phyloP scores from a whole-genome alignment of 1,284 basidiomycete genomes.

The Sutorius eximius region DNA sequence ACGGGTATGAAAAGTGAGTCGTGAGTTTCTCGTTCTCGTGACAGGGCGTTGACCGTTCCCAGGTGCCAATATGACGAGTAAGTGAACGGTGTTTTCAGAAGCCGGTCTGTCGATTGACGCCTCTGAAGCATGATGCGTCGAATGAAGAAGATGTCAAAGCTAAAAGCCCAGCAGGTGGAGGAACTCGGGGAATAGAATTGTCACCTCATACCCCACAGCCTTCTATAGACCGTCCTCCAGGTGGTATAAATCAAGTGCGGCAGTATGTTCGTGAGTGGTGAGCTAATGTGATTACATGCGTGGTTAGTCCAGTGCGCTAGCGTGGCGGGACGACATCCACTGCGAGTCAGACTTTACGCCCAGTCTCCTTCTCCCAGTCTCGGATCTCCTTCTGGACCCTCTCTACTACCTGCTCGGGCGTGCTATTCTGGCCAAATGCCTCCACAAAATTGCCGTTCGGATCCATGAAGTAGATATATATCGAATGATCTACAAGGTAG shows the following conservation, averaged over 20 bases:
- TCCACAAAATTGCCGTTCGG: slow-evolving; percentile 94
- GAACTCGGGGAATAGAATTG: slow-evolving; percentile 38
- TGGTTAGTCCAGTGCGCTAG: slow-evolving; percentile 6
- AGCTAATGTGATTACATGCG: slow-evolving; percentile 13
- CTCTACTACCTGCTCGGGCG: slow-evolving; percentile 67
- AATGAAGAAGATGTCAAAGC: slow-evolving; percentile 78
- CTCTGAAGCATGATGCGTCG: slow-evolving; percentile 71
- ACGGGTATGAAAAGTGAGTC: slow-evolving; percentile 72
- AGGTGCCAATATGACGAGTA: slow-evolving; percentile 93
- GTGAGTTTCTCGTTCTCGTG: background rate
- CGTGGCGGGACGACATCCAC: background rate
- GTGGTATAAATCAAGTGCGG: background rate
- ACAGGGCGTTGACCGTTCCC: slow-evolving; percentile 7
- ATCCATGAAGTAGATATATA: slow-evolving; percentile 99
- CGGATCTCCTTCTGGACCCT: slow-evolving; percentile 60
- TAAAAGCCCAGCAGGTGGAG: slow-evolving; percentile 65
- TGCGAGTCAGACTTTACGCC: slow-evolving; percentile 32
- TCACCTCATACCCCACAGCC: slow-evolving; percentile 15
- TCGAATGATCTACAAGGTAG: slow-evolving; percentile 96
- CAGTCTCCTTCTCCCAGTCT: slow-evolving; percentile 51
- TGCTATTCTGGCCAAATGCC: slow-evolving; percentile 88
- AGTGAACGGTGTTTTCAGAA: slow-evolving; percentile 37
- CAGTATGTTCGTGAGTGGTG: slow-evolving; percentile 20
- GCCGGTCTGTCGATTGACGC: slow-evolving; percentile 4
- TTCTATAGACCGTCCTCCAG: slow-evolving; percentile 10